These are phyloP conservation scores for Ophiostoma sp. DNA, from an alignment of 2,329 filamentous ascomycete genomes.

Conservation along the genomic window DNA sequence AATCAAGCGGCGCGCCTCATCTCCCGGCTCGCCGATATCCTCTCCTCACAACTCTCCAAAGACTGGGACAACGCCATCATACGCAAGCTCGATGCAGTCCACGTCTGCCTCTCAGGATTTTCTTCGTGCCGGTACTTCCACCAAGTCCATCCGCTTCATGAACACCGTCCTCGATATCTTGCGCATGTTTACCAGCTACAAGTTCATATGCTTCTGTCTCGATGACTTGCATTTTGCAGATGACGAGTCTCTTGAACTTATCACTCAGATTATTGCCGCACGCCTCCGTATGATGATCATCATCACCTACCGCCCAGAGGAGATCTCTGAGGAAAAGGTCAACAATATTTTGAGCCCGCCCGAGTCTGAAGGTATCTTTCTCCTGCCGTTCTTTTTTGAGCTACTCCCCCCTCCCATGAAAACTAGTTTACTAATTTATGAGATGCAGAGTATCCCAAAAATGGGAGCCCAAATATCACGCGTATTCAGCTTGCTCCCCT, in stretches of 20 bases:
- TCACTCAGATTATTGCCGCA: conserved; percentile 71
- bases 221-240: conserved; percentile 92
- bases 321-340: conserved; percentile 53
- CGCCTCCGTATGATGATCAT: conserved; percentile 78
- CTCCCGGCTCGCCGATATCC: conserved; percentile 34
- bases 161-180: conserved; percentile 85
- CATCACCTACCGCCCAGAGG: conserved; percentile 67
- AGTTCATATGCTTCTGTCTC: conserved; percentile 80
- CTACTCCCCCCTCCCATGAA: neutral
- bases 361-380: conserved; percentile 46
- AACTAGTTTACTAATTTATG: neutral
- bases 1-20: conserved; percentile 32
- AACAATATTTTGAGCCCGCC: conserved; percentile 50
- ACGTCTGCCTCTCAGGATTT: conserved; percentile 56
- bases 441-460: conserved; percentile 34
- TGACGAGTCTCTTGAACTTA: conserved; percentile 76
- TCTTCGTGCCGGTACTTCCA: conserved; percentile 52
- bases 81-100: conserved; percentile 39
- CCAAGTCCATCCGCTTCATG: conserved; percentile 68
- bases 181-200: conserved; percentile 72
- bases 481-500: conserved; percentile 68
- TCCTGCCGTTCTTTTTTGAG: neutral
- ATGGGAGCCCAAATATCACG: conserved; percentile 48
- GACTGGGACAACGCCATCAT: conserved; percentile 40
- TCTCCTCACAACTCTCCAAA: neutral